Evolutionary conservation across 2,329 filamentous ascomycete species (phyloP).

Genomic region (Fusarium annulatum): DNA sequence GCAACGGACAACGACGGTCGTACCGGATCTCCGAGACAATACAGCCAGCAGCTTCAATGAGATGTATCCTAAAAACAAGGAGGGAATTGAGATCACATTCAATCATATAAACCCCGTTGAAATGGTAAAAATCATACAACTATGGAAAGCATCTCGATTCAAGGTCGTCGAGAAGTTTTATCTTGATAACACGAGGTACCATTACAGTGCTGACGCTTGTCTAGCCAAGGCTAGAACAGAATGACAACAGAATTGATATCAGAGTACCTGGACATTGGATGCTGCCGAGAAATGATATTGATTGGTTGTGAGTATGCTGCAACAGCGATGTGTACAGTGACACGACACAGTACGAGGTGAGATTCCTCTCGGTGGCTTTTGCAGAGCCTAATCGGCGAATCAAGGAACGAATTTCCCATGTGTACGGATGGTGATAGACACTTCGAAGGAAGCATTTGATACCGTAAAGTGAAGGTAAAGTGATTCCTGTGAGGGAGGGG

Average conservation of each 20-base stretch:
- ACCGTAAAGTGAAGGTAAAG: background rate
- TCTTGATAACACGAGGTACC: constrained; percentile 3
- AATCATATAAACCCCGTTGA: background rate
- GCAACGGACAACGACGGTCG: constrained; percentile 43
- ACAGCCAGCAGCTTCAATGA: background rate
- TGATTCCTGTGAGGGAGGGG: constrained; percentile 3
- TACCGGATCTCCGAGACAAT: constrained; percentile 42
- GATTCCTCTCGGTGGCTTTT: constrained; percentile 35
- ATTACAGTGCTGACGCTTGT: constrained; percentile 9
- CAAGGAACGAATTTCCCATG: constrained; percentile 31
- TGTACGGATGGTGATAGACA: constrained; percentile 34
- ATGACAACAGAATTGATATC: constrained; percentile 31
- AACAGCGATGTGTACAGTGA: constrained; percentile 30
- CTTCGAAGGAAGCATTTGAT: constrained; percentile 10
- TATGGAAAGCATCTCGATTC: background rate
- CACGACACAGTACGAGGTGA: constrained; percentile 24
- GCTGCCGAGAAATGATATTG: constrained; percentile 12
- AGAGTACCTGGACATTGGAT: constrained; percentile 36
- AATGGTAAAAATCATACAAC: background rate
- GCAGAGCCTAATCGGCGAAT: constrained; percentile 30
- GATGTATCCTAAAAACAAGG: background rate
- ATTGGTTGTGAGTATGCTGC: constrained; percentile 33
- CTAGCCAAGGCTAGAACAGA: constrained; percentile 15
- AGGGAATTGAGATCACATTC: background rate
- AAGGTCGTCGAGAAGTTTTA: background rate